Percentiles rank a stretch among this genome's conserved stretches.
Evolutionary conservation across 1,284 basidiomycete species (phyloP).

Genomic region (Athelia psychrophila): DNA sequence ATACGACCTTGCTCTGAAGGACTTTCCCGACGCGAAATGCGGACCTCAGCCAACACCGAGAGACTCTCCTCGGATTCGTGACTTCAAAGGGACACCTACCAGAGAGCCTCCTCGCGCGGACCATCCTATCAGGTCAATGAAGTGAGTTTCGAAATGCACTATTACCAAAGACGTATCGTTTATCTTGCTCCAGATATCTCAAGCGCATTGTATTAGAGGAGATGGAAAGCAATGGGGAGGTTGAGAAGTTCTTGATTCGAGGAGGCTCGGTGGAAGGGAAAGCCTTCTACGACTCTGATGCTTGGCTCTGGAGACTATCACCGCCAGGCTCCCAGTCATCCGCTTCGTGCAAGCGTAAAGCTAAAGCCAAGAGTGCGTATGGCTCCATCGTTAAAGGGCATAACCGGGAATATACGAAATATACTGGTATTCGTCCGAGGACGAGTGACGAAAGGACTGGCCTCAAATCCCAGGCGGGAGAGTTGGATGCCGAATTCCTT

Average conservation of each 20-base stretch:
- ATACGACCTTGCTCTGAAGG: slow-evolving; percentile 5
- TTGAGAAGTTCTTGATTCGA: slow-evolving; percentile 1
- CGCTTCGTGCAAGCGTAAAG: no score
- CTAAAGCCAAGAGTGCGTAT: no score
- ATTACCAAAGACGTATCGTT: background rate
- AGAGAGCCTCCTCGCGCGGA: slow-evolving; percentile 2
- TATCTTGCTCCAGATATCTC: slow-evolving; percentile 10
- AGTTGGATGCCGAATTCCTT: no score
- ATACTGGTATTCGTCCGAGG: no score
- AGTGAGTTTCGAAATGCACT: slow-evolving; percentile 5
- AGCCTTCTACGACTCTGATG: no score
- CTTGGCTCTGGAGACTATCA: no score
- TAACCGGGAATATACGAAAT: no score
- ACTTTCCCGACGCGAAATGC: slow-evolving; percentile 5
- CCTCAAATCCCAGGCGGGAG: no score
- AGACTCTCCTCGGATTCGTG: background rate
- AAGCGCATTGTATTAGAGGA: slow-evolving; percentile 15
- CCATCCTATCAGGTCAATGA: slow-evolving; percentile 18
- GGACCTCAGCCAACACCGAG: background rate
- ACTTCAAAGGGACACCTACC: background rate
- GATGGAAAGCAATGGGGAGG: slow-evolving; percentile 5
- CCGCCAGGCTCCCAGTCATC: no score
- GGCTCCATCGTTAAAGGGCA: no score
- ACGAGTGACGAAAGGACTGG: no score
- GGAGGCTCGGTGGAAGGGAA: background rate